Conservation (phyloP, 2,329 filamentous ascomycete species). For the Cryphonectria nitschkei region DNA sequence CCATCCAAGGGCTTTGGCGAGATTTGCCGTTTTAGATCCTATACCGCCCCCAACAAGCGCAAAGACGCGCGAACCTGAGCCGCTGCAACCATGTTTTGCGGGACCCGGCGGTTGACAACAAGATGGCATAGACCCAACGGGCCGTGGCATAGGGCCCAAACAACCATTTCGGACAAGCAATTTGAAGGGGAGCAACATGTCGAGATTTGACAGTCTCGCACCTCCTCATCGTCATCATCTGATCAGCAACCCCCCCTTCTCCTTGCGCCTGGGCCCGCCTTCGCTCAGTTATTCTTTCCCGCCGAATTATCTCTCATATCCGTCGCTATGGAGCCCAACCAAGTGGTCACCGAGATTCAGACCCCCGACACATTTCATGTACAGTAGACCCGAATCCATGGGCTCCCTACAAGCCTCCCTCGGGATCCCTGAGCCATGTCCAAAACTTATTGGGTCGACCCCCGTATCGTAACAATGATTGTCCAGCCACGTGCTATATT, state of each 20-base stretch:
- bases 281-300: slow-evolving; percentile 20
- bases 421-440: slow-evolving; percentile 30
- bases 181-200: slow-evolving; percentile 18
- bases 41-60: neutral
- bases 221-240: slow-evolving; percentile 22
- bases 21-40: slow-evolving; percentile 21
- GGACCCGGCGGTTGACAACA: slow-evolving; percentile 18
- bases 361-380: slow-evolving; percentile 11
- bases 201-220: slow-evolving; percentile 25
- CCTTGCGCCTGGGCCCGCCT: slow-evolving; percentile 11
- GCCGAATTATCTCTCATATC: slow-evolving; percentile 16
- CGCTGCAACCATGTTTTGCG: slow-evolving; percentile 17
- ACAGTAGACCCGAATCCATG: neutral
- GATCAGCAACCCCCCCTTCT: slow-evolving; percentile 23
- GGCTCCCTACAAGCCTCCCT: slow-evolving; percentile 22
- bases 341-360: slow-evolving; percentile 17
- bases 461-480: slow-evolving; percentile 25
- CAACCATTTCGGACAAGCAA: slow-evolving; percentile 25
- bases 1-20: slow-evolving; percentile 26
- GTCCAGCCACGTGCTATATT: slow-evolving; percentile 27
- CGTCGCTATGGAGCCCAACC: slow-evolving; percentile 23
- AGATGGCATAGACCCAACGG: slow-evolving; percentile 23
- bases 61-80: neutral
- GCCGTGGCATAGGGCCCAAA: slow-evolving; percentile 29
- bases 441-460: slow-evolving; percentile 26